phyloP scores from a whole-genome alignment of 345 rosid species.

The Mallotus nudiflorus region DNA sequence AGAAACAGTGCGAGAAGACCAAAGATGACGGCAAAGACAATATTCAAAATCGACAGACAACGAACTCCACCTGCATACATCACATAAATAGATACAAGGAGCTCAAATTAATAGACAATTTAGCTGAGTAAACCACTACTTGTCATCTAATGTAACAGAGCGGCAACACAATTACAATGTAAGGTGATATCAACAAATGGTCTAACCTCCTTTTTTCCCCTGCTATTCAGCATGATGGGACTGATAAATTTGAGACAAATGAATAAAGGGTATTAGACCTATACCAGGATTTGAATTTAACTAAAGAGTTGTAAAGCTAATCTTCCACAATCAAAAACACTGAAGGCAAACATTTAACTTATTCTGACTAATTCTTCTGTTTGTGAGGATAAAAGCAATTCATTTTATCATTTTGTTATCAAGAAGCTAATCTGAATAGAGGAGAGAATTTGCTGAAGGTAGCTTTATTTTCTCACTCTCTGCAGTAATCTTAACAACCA shows the following conservation, averaged over 20 bases:
- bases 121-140: no score
- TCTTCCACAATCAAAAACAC: neutral
- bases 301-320: neutral
- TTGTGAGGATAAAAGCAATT: neutral
- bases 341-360: neutral
- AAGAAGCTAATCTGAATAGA: neutral
- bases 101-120: neutral
- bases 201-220: neutral
- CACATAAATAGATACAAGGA: neutral
- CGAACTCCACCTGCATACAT: conserved; percentile 73
- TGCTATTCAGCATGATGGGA: neutral
- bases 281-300: neutral
- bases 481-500: neutral
- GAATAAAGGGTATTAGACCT: neutral
- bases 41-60: conserved; percentile 74
- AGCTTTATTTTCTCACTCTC: neutral
- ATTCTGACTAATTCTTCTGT: neutral
- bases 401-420: neutral
- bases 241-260: neutral
- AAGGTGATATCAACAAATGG: neutral
- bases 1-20: conserved; percentile 83
- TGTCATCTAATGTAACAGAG: neutral
- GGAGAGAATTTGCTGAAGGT: neutral
- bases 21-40: conserved; percentile 65
- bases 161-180: neutral